Percentiles rank a stretch among this genome's conserved stretches.
phyloP scores from a whole-genome alignment of 805 yeast species.

The Saccharomycopsis amapae region DNA sequence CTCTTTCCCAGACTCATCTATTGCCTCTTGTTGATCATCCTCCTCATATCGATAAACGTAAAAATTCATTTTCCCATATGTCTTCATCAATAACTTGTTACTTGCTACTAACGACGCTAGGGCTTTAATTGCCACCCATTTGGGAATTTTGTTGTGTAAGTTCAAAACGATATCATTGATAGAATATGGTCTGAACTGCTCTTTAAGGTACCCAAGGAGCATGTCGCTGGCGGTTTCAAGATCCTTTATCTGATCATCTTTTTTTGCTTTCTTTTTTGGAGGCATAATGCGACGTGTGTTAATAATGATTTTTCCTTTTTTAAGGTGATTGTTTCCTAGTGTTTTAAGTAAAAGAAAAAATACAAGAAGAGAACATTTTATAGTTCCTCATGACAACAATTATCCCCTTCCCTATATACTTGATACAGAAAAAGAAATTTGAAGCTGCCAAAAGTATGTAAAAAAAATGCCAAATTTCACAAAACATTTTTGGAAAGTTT shows the following conservation, averaged over 20 bases:
- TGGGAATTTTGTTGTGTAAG: conserved; percentile 35
- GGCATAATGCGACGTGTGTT: too few species aligned
- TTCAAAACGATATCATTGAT: conserved; percentile 40
- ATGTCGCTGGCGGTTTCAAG: conserved; percentile 27
- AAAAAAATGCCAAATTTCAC: too few species aligned
- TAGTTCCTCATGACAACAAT: too few species aligned
- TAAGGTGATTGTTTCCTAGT: too few species aligned
- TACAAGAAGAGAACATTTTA: too few species aligned
- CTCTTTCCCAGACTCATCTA: background rate
- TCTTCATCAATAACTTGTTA: conserved; percentile 32
- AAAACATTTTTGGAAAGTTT: too few species aligned
- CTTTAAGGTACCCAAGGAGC: conserved; percentile 33
- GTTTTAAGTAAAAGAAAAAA: too few species aligned
- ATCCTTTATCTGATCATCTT: conserved; percentile 10
- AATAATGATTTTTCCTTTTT: too few species aligned
- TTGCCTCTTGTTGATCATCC: background rate
- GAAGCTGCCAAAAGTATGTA: too few species aligned
- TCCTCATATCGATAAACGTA: conserved; percentile 28
- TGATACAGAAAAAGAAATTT: too few species aligned
- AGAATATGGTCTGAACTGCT: conserved; percentile 43
- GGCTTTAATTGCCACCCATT: conserved; percentile 30
- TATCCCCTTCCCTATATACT: too few species aligned
- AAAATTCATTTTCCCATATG: conserved; percentile 38
- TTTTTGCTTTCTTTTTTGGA: conserved; percentile 12
- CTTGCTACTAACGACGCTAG: conserved; percentile 32